These are phyloP conservation scores for Trichoderma asperelloides DNA, from an alignment of 495 filamentous ascomycete species.

Conservation along the genomic window DNA sequence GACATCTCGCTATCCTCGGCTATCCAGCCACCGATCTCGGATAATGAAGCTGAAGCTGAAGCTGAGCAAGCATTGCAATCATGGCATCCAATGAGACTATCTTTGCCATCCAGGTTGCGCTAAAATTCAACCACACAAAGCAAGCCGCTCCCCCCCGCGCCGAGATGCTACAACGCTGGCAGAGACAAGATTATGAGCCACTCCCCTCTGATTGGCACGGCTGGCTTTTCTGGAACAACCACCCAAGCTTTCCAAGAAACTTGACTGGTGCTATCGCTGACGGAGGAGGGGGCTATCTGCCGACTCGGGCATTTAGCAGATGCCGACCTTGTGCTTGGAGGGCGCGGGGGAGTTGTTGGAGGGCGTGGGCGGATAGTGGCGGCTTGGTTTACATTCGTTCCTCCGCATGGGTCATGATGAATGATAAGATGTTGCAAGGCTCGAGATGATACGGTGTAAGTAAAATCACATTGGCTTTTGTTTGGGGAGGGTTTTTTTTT, in stretches of 20 bases:
- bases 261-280: background rate
- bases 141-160: background rate
- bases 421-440: too few species aligned
- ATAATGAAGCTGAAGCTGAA: background rate
- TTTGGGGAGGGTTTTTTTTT: too few species aligned
- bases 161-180: background rate
- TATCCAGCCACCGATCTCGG: conserved; percentile 4
- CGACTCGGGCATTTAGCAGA: background rate
- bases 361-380: background rate
- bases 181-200: background rate
- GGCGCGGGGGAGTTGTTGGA: background rate
- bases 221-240: background rate
- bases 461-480: too few species aligned
- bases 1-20: background rate
- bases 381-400: background rate
- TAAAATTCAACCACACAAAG: background rate
- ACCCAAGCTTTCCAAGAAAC: background rate
- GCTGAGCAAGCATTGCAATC: background rate
- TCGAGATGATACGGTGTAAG: background rate
- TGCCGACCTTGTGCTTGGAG: background rate
- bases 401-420: background rate
- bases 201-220: background rate
- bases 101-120: background rate
- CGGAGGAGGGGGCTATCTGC: background rate
- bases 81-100: background rate